Percentiles rank a stretch among this genome's conserved stretches.
Evolutionary conservation across 2,329 filamentous ascomycete species (phyloP).

Genomic region (Exophiala spinifera): DNA sequence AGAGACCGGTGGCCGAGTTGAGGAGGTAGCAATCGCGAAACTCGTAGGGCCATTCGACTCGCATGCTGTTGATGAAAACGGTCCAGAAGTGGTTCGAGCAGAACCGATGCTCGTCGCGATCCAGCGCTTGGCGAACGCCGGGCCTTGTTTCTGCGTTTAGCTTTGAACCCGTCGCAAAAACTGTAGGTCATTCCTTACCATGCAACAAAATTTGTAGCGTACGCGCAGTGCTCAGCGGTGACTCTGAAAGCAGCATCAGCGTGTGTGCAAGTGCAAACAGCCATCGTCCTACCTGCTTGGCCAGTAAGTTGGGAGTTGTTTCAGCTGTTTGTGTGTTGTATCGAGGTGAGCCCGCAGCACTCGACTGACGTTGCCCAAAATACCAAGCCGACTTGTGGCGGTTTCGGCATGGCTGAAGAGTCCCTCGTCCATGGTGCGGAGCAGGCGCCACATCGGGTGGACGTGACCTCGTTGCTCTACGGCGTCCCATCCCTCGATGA

Average conservation of each 20-base stretch:
- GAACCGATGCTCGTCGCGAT: conserved; percentile 10
- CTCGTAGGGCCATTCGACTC: conserved; percentile 12
- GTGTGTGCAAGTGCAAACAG: not conserved
- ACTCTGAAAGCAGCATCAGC: not conserved
- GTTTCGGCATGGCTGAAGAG: conserved; percentile 3
- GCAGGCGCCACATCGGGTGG: conserved; percentile 8
- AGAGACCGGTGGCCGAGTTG: not conserved
- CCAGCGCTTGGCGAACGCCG: conserved; percentile 5
- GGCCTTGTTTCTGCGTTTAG: conserved; percentile 1
- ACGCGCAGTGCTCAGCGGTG: not conserved
- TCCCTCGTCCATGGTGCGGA: conserved; percentile 11
- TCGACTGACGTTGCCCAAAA: conserved; percentile 2
- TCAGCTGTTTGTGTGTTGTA: not conserved
- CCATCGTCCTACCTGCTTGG: not conserved
- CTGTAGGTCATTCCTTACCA: not conserved
- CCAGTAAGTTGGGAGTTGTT: conserved; percentile 5
- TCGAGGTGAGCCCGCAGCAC: conserved; percentile 11
- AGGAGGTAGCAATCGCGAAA: conserved; percentile 12
- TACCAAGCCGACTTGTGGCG: conserved; percentile 2
- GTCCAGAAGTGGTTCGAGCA: conserved; percentile 13
- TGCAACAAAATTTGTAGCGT: conserved; percentile 12
- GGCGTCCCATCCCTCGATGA: conserved; percentile 14
- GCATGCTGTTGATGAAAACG: conserved; percentile 3
- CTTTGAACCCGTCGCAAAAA: not conserved
- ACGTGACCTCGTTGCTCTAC: conserved; percentile 7